phyloP scores from a whole-genome alignment of 768 basidiomycete species.

The Amanita pseudoporphyria region DNA sequence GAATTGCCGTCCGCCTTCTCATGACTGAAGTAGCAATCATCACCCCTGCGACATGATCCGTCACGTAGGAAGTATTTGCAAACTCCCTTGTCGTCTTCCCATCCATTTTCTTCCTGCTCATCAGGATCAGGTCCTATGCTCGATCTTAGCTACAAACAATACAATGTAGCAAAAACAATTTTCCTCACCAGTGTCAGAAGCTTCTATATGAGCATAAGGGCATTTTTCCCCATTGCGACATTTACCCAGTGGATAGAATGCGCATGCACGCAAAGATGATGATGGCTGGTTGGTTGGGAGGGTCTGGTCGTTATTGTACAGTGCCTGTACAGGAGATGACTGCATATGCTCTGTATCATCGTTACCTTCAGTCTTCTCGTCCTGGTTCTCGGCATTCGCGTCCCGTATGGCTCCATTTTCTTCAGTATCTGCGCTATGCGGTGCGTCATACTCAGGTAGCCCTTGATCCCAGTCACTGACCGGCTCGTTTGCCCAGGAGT shows the following conservation, averaged over 20 bases:
- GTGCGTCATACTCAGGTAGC: neutral
- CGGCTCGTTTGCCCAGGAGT: neutral
- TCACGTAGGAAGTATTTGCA: no score
- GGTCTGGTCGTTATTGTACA: neutral
- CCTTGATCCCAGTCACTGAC: neutral
- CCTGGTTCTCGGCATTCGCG: neutral
- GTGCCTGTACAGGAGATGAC: neutral
- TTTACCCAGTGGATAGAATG: constrained; percentile 26
- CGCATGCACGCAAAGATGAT: constrained; percentile 16
- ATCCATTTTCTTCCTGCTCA: neutral
- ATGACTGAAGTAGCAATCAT: no score
- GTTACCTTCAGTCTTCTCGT: no score
- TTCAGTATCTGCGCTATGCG: neutral
- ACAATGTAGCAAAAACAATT: no score
- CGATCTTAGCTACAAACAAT: neutral
- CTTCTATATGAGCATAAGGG: constrained; percentile 23
- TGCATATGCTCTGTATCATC: no score
- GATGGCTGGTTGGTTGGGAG: constrained; percentile 5
- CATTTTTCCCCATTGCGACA: constrained; percentile 30
- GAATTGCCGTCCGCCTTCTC: no score
- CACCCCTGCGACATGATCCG: no score
- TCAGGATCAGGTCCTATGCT: neutral
- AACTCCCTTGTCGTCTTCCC: no score
- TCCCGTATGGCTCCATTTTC: neutral
- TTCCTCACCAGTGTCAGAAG: constrained; percentile 6